Evolutionary conservation across 2,329 filamentous ascomycete genomes (phyloP), one percentile per base, ranked within the genome.

Genomic region (Cryphonectria nitschkei): DNA sequence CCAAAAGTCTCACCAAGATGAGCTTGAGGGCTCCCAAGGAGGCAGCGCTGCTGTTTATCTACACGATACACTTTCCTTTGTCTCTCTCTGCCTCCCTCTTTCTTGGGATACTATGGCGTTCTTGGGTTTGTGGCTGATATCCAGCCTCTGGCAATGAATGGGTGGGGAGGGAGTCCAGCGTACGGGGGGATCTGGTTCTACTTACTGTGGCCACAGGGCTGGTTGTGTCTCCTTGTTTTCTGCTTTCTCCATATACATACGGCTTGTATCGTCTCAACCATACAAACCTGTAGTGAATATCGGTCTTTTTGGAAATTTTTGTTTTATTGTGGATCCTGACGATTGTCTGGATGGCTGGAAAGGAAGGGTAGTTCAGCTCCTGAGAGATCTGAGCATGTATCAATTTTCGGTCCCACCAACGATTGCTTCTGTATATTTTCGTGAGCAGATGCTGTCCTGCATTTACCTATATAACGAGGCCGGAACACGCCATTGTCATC

Each of bases 71-170:
- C 37, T 29, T 29, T 26, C 26, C 34, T 34, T 34, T 34, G 9
- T 56, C 29, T 22, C 65, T 41, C 22, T 56, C 60, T 39, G 3
- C 34, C 34, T 34, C 6, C 34, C 34, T 34, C 64, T 64, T 37
- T 61, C 50, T 54, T 71, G 52, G 29, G 3, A 34, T 13, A n/a
- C 39, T 52, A 46, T 62, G 70, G 70, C 62, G 70, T 69, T 54
- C 66, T 46, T 46, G 54, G 46, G 41, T 29, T 41, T 41, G 54
- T 54, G 69, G 50, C 56, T 66, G 69, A 71, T 71, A 71, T 68
- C 69, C 67, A 62, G 50, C 41, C 54, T 61, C 61, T 41, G 61
- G 67, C 52, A 50, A 50, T n/a, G 46, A n/a, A 19, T 22, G 65
- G 54, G 69, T 52, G 43, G 37, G 26, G 29, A 16, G 66, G 39